Conservation (phyloP, 1,284 basidiomycete species). For the Puccinia coronata region DNA sequence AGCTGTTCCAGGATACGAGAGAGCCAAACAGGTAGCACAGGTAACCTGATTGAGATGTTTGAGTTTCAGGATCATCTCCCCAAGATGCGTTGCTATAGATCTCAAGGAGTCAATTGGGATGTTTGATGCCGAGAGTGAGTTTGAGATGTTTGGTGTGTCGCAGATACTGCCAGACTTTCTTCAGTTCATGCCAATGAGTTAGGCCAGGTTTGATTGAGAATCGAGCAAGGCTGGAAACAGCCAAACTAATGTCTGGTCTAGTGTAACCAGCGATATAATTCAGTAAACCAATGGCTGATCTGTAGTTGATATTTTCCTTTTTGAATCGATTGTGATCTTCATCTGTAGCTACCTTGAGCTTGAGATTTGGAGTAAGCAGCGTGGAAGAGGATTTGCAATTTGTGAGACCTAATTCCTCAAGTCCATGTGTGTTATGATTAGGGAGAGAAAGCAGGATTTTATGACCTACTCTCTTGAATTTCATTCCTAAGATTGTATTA, state of each 20-base stretch:
- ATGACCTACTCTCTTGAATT: neutral
- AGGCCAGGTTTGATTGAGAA: neutral
- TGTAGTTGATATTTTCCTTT: constrained; percentile 1
- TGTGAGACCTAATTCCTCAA: neutral
- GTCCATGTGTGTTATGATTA: neutral
- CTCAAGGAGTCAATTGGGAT: neutral
- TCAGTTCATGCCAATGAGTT: neutral
- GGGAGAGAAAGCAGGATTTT: neutral
- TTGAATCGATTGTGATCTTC: neutral
- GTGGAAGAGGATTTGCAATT: neutral
- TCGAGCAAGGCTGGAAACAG: neutral
- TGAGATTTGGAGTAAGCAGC: neutral
- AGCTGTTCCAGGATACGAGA: neutral
- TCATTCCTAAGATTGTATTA: constrained; percentile 2
- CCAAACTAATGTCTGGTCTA: constrained; percentile 13
- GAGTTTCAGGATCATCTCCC: neutral
- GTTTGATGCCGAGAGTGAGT: neutral
- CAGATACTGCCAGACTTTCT: neutral
- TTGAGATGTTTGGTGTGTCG: neutral
- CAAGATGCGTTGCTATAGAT: neutral
- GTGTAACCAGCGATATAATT: constrained; percentile 12
- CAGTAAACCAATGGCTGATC: neutral
- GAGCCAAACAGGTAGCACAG: neutral
- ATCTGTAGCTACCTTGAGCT: neutral
- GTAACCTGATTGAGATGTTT: constrained; percentile 12